These are phyloP conservation scores for Hymenoscyphus linearis DNA, from an alignment of 2,329 filamentous ascomycete genomes.

Conservation along the genomic window DNA sequence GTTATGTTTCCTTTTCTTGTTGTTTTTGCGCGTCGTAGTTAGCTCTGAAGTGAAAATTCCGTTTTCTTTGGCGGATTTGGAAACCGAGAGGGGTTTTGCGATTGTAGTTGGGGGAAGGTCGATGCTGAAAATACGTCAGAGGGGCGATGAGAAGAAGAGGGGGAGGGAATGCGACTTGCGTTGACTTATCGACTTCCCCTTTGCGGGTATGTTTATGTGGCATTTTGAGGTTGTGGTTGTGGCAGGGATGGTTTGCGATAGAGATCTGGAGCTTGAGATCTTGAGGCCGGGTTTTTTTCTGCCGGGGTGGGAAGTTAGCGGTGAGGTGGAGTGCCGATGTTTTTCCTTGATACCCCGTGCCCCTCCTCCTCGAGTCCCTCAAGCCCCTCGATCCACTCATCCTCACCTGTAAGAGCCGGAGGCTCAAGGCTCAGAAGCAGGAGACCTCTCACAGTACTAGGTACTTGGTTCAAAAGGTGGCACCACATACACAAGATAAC, in stretches of 20 bases:
- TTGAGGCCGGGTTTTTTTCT: background rate
- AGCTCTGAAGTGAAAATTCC: conserved; percentile 33
- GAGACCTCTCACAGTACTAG: too few species aligned
- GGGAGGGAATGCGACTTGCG: conserved; percentile 38
- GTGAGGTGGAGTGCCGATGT: too few species aligned
- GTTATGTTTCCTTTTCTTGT: conserved; percentile 45
- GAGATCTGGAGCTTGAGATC: background rate
- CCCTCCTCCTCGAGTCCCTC: too few species aligned
- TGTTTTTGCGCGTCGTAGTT: conserved; percentile 27
- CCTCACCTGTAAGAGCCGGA: too few species aligned
- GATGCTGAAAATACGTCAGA: conserved; percentile 20
- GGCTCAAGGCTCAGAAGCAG: too few species aligned
- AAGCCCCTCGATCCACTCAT: too few species aligned
- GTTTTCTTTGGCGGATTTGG: conserved; percentile 39
- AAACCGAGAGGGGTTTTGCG: conserved; percentile 53
- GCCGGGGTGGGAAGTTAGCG: background rate
- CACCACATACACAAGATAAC: too few species aligned
- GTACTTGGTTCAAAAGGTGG: too few species aligned
- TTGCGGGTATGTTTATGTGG: conserved; percentile 82
- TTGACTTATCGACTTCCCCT: conserved; percentile 47
- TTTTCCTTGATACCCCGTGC: too few species aligned
- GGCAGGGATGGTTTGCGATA: background rate
- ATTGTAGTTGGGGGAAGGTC: conserved; percentile 53
- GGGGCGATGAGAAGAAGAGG: conserved; percentile 8
- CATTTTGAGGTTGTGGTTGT: conserved; percentile 44